These are phyloP conservation scores for Phylloporus sp. DNA, from an alignment of 768 basidiomycete genomes.

Conservation along the genomic window DNA sequence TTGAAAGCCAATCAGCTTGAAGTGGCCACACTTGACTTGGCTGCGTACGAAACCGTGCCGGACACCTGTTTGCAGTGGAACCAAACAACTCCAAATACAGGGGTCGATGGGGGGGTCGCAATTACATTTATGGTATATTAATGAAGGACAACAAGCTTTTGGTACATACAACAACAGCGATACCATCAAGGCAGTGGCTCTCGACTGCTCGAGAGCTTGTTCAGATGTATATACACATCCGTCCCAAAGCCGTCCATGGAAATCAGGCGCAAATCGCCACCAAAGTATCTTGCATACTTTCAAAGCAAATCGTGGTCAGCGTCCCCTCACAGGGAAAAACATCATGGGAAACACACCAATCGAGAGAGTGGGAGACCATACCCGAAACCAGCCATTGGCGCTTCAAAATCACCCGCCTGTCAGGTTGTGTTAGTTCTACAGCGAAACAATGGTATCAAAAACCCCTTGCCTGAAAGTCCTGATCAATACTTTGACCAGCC, in stretches of 20 bases:
- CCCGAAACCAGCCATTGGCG: constrained; percentile 96
- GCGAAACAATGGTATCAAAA: neutral
- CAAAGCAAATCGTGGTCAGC: neutral
- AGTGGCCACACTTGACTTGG: constrained; percentile 15
- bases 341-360: constrained; percentile 52
- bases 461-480: constrained; percentile 51
- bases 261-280: constrained; percentile 87
- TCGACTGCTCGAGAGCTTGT: constrained; percentile 75
- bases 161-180: neutral
- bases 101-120: constrained; percentile 12
- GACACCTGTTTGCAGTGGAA: neutral
- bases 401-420: constrained; percentile 84
- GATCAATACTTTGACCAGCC: constrained; percentile 65
- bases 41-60: constrained; percentile 5
- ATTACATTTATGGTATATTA: neutral
- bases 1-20: constrained; percentile 22
- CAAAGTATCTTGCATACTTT: constrained; percentile 93
- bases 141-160: neutral
- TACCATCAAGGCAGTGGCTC: constrained; percentile 57
- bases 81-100: constrained; percentile 21
- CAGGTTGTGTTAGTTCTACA: neutral
- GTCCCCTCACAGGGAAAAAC: neutral
- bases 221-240: constrained; percentile 91
- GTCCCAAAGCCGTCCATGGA: constrained; percentile 99
- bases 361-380: constrained; percentile 92